A percentile compares a stretch with the other conserved stretches of the same genome.
Conservation (phyloP, 2,329 filamentous ascomycete genomes). For the Aureobasidium sp. region DNA sequence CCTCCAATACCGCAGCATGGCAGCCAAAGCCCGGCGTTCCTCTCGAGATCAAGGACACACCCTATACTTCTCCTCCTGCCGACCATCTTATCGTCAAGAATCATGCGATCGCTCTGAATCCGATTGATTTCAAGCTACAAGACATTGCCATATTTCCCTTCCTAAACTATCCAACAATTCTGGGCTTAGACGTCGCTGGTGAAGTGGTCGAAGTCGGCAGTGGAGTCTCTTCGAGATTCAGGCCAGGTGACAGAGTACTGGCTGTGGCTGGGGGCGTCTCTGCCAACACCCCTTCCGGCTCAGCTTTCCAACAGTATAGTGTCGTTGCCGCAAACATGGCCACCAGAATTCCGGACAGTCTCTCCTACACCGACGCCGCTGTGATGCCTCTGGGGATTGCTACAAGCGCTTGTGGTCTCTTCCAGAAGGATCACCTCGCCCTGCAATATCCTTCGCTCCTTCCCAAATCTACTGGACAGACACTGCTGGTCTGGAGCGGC, state of each 20-base stretch:
- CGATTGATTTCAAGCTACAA: constrained; percentile 33
- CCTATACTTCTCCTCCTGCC: constrained; percentile 18
- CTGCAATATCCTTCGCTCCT: constrained; percentile 15
- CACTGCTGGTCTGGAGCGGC: constrained; percentile 47
- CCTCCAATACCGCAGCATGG: constrained; percentile 23
- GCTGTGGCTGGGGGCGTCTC: constrained; percentile 11
- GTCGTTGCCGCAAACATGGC: constrained; percentile 27
- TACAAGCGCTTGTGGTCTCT: constrained; percentile 29
- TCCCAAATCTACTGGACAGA: constrained; percentile 25
- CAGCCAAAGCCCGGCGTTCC: constrained; percentile 19
- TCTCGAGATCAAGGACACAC: constrained; percentile 19
- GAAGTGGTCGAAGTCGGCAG: constrained; percentile 28
- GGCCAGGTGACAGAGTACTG: constrained; percentile 32
- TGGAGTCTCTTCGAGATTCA: constrained; percentile 20
- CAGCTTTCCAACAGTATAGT: constrained; percentile 31
- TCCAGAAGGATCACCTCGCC: constrained; percentile 20
- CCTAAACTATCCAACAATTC: constrained; percentile 24
- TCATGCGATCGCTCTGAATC: constrained; percentile 33
- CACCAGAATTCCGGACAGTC: constrained; percentile 33
- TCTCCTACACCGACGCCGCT: constrained; percentile 33
- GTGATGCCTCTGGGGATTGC: constrained; percentile 39
- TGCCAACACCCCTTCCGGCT: not conserved
- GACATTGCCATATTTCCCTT: constrained; percentile 18
- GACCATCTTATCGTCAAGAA: constrained; percentile 32
- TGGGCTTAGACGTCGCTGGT: constrained; percentile 25